Evolutionary conservation across 192 early-diverging fungal genomes (phyloP).

Genomic region (Chytriomyces sp.): DNA sequence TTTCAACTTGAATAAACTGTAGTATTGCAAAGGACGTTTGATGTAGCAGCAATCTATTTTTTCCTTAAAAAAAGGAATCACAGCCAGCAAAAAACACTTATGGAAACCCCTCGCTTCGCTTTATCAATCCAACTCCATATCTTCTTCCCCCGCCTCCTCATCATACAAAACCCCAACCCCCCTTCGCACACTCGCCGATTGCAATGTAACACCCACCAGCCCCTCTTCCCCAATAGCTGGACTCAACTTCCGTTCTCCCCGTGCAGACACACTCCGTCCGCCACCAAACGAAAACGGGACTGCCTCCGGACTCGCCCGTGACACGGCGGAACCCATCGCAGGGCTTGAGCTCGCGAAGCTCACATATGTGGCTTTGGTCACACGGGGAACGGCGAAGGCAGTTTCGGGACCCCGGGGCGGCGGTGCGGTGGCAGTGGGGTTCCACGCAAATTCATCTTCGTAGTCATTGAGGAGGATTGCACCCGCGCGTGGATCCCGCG

Average conservation of each 20-base stretch:
- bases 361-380: neutral
- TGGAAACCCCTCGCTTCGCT: too few species aligned
- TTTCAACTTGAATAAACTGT: too few species aligned
- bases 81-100: too few species aligned
- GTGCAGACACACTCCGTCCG: neutral
- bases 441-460: neutral
- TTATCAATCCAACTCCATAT: slow-evolving; percentile 19
- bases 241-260: neutral
- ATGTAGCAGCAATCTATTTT: too few species aligned
- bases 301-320: neutral
- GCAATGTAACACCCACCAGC: neutral
- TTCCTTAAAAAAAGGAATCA: too few species aligned
- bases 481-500: neutral
- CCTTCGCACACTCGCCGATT: neutral
- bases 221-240: neutral
- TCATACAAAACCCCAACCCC: neutral
- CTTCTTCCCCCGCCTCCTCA: slow-evolving; percentile 6
- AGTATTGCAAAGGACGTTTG: too few species aligned
- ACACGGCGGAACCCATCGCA: neutral
- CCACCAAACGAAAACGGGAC: neutral
- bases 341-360: neutral
- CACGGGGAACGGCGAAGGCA: neutral
- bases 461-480: neutral
- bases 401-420: neutral
- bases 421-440: neutral